Base-by-base conservation (phyloP, 1,139 yeast species). In the Blastobotrys arbuscula region DNA sequence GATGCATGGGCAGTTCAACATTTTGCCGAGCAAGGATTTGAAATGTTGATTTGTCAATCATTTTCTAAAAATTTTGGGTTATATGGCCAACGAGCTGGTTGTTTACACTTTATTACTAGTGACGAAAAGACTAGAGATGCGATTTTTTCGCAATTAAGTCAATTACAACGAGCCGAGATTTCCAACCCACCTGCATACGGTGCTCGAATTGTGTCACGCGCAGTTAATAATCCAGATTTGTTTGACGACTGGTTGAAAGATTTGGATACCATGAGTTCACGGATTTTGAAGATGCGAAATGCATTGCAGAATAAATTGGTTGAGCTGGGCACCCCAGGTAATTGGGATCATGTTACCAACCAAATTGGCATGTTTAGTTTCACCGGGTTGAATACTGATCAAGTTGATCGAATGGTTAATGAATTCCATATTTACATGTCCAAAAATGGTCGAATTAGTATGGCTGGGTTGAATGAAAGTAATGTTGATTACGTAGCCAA, bases 351-450 rank as follows among this genome's bases (percentile, higher is more conserved):
- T 66, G 77, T 92, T 65, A 74, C 83, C 55, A 76, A 81, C 63
- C 97, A 92, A 70, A 85, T 94, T 67, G 98, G 98, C 63, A 92
- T 92, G 97, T 92, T 92, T 69, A 87, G 90, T 50, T 92, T 77
- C 74, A 90, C 97, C 39, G 96, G 97, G 12, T 77, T 92, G 56
- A 67, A 72, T 30, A 72, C 81, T 40, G 77, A 75, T 39, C 96
- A 88, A 68, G 92, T 86, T 44, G 73, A 79, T 49, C 72, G 74
- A 56, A 76, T 92, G 64, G 80, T 84, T 61, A 75, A 78, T 49
- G 80, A 86, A 62, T 84, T 72, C 70, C 84, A 88, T 39, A 82
- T 92, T 39, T 92, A 92, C 67, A 78, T 94, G 63, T 85, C 96
- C 35, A 76, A 78, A 57, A 94, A 89, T 66, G 97, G 97, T 47